Base-by-base conservation (phyloP, 306 rosid species). In the Myrica gale region DNA sequence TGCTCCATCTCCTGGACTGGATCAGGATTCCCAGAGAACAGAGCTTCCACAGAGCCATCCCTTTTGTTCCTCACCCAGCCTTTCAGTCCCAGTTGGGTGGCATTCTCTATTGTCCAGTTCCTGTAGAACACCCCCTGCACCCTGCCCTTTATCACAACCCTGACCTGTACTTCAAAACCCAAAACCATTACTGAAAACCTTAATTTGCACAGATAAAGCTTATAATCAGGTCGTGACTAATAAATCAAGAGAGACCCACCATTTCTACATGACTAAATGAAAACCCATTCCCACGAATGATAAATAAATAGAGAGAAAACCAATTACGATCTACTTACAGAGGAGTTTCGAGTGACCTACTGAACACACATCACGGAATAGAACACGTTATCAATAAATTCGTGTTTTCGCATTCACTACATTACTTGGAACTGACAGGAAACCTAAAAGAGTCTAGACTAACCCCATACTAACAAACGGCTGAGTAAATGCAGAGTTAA, bases 71-170 rank as follows among this genome's bases (percentile, higher is more conserved):
- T 67, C 37, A 87, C 89, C 89, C 85, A 87, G 48, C 91, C 91
- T 44, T 76, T 87, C 42, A 87, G 72, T 54, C 91, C 91, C 67
- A 87, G 78, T 73, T 85, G 74, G 39, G 48, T 69, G 5, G 89
- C 89, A 72, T 85, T 85, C 77, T 76, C 85, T 51, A 73, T 71
- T 44, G 85, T 84, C 89, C 91, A 87, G 71, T 85, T 45, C 79
- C 91, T 78, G 71, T 87, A 84, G 71, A 87, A 87, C 79, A 87
- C 89, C 37, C 89, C 91, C 86, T 92, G 98, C 51, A 92, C 98
- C 74, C 89, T 78, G 44, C 98, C 98, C 82, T 88, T 92, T 21
- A 94, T 79, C 87, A 92, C 89, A 75, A 89, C 89, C 88, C 96
- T 90, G 71, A 87, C 98, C 98, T 93, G 90, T 84, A 73, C 72